Evolutionary conservation across 495 filamentous ascomycete genomes (phyloP).

Genomic region (Aspergillus baeticus): DNA sequence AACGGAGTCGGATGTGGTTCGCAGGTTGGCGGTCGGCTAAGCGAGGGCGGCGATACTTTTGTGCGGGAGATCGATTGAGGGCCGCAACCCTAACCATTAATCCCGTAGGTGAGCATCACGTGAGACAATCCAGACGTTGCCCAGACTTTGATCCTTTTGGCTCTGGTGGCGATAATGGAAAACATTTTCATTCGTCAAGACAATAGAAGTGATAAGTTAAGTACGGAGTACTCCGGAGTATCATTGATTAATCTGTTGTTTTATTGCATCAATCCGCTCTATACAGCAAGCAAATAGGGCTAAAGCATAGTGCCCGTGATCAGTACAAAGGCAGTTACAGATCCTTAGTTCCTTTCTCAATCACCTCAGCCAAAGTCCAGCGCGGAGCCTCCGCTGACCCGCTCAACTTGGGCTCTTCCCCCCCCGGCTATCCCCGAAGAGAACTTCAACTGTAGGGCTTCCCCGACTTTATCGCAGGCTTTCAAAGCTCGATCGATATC

Average conservation of each 20-base stretch:
- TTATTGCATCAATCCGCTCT: no score
- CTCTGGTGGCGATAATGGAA: background rate
- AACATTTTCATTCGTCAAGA: background rate
- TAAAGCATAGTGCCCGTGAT: background rate
- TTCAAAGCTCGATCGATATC: conserved; percentile 79
- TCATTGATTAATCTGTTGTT: no score
- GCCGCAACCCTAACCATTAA: conserved; percentile 40
- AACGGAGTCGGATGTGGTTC: conserved; percentile 45
- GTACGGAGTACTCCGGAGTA: no score
- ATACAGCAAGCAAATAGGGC: background rate
- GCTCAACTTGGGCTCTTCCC: conserved; percentile 54
- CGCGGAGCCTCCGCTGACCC: conserved; percentile 43
- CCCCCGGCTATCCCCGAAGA: conserved; percentile 84
- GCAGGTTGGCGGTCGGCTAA: conserved; percentile 35
- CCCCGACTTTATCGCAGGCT: conserved; percentile 81
- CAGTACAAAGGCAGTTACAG: conserved; percentile 36
- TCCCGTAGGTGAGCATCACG: conserved; percentile 29
- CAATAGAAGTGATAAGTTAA: background rate
- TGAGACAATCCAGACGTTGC: conserved; percentile 8
- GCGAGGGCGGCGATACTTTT: conserved; percentile 38
- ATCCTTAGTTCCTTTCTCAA: conserved; percentile 32
- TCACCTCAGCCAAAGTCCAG: conserved; percentile 35
- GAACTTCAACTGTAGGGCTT: conserved; percentile 82
- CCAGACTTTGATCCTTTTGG: background rate
- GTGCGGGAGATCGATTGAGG: conserved; percentile 38